phyloP scores from a whole-genome alignment of 257 asterid genomes.

The Solanum peruvianum region DNA sequence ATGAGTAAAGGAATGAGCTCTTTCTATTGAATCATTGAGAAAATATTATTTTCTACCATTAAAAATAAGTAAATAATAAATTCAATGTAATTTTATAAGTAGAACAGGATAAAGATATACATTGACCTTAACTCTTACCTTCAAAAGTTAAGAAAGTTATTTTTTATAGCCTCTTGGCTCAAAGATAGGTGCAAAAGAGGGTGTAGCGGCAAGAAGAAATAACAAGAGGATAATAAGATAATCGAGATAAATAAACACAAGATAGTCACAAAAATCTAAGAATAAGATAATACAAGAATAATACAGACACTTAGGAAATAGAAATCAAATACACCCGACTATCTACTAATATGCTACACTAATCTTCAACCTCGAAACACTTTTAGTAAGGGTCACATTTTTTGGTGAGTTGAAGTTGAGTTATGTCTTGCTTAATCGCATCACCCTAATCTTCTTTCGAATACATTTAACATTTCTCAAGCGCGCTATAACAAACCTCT shows the following conservation, averaged over 20 bases:
- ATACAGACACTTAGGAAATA: too few relatives aligned
- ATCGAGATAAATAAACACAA: too few relatives aligned
- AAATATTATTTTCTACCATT: not conserved
- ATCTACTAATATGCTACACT: too few relatives aligned
- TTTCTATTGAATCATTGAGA: not conserved
- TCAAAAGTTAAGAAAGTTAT: not conserved
- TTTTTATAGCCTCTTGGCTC: not conserved
- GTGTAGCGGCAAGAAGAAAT: not conserved
- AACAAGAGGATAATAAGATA: not conserved
- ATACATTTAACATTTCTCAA: not conserved
- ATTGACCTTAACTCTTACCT: not conserved
- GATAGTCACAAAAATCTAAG: too few relatives aligned
- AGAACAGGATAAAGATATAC: accelerated
- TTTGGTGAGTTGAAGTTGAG: not conserved
- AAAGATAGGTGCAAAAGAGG: not conserved
- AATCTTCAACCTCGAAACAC: too few relatives aligned
- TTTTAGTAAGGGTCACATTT: too few relatives aligned
- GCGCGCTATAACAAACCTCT: not conserved
- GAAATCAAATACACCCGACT: too few relatives aligned
- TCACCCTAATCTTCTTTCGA: not conserved
- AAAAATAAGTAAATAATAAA: not conserved
- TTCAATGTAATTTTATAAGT: not conserved
- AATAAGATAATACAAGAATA: too few relatives aligned
- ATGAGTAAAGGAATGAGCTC: not conserved
- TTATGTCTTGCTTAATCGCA: not conserved